Percentiles rank a stretch among this genome's conserved stretches.
Evolutionary conservation across 768 basidiomycete species (phyloP).

Genomic region (Boletus speciosus): DNA sequence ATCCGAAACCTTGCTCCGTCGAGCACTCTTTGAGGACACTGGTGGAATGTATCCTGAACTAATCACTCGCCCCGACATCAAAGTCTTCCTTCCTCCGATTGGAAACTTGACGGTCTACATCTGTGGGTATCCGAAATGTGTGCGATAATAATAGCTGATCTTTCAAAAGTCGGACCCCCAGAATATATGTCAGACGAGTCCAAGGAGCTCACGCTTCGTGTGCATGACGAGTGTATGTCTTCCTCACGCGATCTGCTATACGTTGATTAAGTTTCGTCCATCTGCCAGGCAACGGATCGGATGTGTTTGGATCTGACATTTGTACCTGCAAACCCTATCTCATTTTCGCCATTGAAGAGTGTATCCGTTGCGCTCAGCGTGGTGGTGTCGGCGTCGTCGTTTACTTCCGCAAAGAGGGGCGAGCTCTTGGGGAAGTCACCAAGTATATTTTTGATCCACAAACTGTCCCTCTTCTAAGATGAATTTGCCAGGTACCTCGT

Average conservation of each 20-base stretch:
- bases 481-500: constrained; percentile 67
- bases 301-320: constrained; percentile 93
- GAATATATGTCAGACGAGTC: constrained; percentile 69
- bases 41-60: constrained; percentile 96
- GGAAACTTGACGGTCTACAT: constrained; percentile 91
- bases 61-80: constrained; percentile 92
- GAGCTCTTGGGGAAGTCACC: constrained; percentile 90
- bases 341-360: constrained; percentile 90
- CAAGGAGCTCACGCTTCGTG: constrained; percentile 82
- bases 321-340: constrained; percentile 94
- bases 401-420: constrained; percentile 93
- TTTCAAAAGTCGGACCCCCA: constrained; percentile 69
- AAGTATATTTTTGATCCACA: constrained; percentile 48
- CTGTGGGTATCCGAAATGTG: constrained; percentile 43
- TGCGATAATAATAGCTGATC: not conserved
- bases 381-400: constrained; percentile 92
- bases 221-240: constrained; percentile 85
- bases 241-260: not conserved
- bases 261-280: not conserved
- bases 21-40: constrained; percentile 95
- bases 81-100: constrained; percentile 93
- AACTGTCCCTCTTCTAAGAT: not conserved
- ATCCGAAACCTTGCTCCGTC: constrained; percentile 77
- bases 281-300: constrained; percentile 79
- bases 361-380: constrained; percentile 74